phyloP scores from a whole-genome alignment of 768 basidiomycete species.

The Nidularia sp. region DNA sequence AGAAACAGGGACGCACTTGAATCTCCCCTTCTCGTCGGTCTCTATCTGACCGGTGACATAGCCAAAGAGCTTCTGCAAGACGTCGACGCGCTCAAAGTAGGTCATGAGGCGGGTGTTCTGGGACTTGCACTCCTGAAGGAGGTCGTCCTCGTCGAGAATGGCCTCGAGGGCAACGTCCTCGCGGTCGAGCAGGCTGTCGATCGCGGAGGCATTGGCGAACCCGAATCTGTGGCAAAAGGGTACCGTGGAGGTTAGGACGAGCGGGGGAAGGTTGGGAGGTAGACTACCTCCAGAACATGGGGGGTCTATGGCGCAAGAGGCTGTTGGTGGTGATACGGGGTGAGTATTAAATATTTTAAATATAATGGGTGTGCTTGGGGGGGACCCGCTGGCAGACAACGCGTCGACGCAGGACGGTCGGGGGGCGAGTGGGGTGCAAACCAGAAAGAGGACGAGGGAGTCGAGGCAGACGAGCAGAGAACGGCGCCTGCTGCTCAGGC shows the following conservation, averaged over 20 bases:
- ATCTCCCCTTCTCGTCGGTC: constrained; percentile 69
- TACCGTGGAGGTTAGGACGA: constrained; percentile 17
- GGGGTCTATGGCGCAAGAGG: constrained; percentile 10
- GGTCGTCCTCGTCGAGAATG: constrained; percentile 89
- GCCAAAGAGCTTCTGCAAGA: constrained; percentile 73
- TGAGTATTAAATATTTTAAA: no score
- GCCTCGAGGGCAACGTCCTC: constrained; percentile 87
- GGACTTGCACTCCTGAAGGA: constrained; percentile 92
- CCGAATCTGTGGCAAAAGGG: constrained; percentile 62
- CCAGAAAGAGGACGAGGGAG: no score
- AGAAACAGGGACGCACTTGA: constrained; percentile 57
- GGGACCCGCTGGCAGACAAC: no score
- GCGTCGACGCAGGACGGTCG: no score
- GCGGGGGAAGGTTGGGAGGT: constrained; percentile 21
- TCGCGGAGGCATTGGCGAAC: constrained; percentile 83
- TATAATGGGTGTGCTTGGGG: no score
- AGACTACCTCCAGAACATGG: constrained; percentile 54
- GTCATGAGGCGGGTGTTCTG: constrained; percentile 89
- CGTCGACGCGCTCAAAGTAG: constrained; percentile 80
- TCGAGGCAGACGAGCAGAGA: no score
- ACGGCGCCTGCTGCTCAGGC: no score
- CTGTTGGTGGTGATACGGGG: no score
- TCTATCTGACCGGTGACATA: constrained; percentile 89
- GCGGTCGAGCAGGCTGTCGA: constrained; percentile 88
- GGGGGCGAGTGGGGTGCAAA: no score